Evolutionary conservation across 2,329 filamentous ascomycete species (phyloP), one percentile per base, ranked within the genome.

Genomic region (Aureobasidium sp.): DNA sequence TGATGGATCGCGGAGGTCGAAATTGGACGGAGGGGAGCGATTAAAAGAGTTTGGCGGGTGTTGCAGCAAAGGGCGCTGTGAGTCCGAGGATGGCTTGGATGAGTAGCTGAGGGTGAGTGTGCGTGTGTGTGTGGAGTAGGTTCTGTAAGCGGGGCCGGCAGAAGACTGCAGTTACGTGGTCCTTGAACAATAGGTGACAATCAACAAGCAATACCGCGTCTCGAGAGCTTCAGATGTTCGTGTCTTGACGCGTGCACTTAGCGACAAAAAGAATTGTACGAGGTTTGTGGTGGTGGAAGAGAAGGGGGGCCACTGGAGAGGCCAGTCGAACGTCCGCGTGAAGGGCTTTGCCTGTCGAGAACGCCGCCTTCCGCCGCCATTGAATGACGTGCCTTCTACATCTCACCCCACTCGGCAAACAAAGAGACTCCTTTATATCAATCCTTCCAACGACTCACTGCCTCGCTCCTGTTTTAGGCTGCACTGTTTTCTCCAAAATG

Each of bases 1-100:
- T 99, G 79, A 74, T 82, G 73, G 29, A 58, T 58, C 64, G 62
- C 54, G 37, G 34, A 42, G 27, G 29, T 30, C 32, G 36, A 41
- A 37, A 16, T 44, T 57, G 39, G 39, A 11, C 39, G 50, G 41
- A 55, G 52, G 39, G 15, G 52, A 30, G 52, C 52, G 52, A 10
- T 45, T 57, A 39, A 41, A 16, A 44, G 32, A 27, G 25, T 30
- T 39, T 32, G 60, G 34, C n/a, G 27, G 37, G 6, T 30, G 50
- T 8, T 50, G 25, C 42, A 50, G 48, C 48, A 34, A 37, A 36
- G 21, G 32, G 36, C n/a, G 21, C 32, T 39, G 42, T 37, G 54
- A 59, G 54, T 47, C 34, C 54, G 42, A 48, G 30, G 54, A 29
- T 48, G 41, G 13, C 36, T 36, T 30, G 41, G 54, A 47, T 59